Evolutionary conservation across 2,329 filamentous ascomycete species (phyloP), one percentile per base, ranked within the genome.

Genomic region (Colletotrichum sp.): DNA sequence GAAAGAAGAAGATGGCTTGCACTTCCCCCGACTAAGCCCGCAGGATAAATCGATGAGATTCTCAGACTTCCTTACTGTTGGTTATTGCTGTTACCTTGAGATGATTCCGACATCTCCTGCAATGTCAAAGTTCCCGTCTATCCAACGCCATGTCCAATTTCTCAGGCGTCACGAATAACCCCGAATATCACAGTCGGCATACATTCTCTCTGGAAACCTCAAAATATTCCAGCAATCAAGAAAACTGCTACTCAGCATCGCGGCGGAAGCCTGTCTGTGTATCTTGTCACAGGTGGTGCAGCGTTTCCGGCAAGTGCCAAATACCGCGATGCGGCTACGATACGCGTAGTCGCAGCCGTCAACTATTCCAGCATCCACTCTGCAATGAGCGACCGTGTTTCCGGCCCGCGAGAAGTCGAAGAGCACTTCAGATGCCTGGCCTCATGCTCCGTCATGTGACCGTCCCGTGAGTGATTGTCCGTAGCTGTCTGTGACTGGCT

Each of bases 361-460:
- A 7, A 52, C 3, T 52, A 2, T 13, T 18, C 1, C 44, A 1
- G 2, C 6, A 52, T 21, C n/a, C 44, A 52, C 1, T n/a, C 10
- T 1, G 6, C 44, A 16, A 4, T 49, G n/a, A 49, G 6, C 18
- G n/a, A 1, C 44, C 0, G 44, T 0, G 9, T n/a, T 49, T 13
- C 18, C n/a, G n/a, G n/a, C 44, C 44, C 18, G 44, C 44, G 44
- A 52, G n/a, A 52, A 8, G n/a, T 49, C 18, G 9, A 44, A n/a
- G 39, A n/a, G 39, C 39, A 49, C 39, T n/a, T 21, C 39, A n/a
- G 39, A 72, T 55, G 39, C 55, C 44, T 75, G 21, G 36, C n/a
- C n/a, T 18, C 12, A 67, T 16, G 12, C 30, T 24, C 21, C 67
- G 44, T 76, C 73, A 76, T 74, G 74, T 76, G 74, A 76, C 70